phyloP scores from a whole-genome alignment of 2,329 filamentous ascomycete species.

The Knufia fluminis region DNA sequence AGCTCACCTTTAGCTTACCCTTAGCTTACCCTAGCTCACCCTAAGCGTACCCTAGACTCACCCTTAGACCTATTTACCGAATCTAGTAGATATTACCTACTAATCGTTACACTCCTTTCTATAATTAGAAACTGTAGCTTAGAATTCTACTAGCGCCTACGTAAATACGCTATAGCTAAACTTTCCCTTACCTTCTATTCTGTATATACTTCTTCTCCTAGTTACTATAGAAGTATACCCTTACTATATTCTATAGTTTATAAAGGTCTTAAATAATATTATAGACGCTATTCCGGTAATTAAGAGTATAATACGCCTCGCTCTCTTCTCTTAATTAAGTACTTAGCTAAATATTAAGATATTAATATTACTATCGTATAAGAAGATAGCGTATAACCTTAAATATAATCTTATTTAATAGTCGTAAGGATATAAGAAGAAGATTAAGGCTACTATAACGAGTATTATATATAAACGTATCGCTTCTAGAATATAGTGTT shows the following conservation, averaged over 20 bases:
- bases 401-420: constrained; percentile 2
- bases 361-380: background rate
- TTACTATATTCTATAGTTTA: background rate
- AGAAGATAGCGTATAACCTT: constrained; percentile 1
- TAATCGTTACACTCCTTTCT: no score
- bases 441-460: background rate
- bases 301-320: background rate
- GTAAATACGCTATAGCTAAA: background rate
- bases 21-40: no score
- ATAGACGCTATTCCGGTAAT: background rate
- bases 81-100: no score
- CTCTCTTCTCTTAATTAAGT: no score
- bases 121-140: no score
- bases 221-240: no score
- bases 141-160: background rate
- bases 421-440: background rate
- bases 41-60: no score
- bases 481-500: background rate
- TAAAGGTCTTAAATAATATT: background rate
- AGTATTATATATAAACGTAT: constrained; percentile 2
- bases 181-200: background rate
- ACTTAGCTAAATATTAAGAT: no score
- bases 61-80: no score
- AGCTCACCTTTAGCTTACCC: no score
- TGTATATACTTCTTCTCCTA: no score